phyloP scores from a whole-genome alignment of 306 rosid genomes.

The Acacia crassicarpa region DNA sequence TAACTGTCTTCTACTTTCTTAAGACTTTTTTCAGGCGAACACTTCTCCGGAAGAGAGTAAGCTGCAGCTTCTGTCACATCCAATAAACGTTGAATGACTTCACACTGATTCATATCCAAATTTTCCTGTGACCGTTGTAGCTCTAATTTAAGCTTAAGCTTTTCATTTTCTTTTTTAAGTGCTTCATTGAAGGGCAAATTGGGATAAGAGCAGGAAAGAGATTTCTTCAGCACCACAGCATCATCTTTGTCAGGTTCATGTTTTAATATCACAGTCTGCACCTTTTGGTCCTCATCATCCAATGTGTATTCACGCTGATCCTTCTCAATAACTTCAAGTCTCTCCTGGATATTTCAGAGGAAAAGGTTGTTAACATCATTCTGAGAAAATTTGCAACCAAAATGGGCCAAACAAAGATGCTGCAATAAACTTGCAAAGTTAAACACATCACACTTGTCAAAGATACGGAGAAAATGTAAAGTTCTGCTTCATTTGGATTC shows the following conservation, averaged over 20 bases:
- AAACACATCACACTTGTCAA: constrained; percentile 8
- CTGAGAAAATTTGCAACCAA: constrained; percentile 16
- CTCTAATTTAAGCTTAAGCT: constrained; percentile 91
- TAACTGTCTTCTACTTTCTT: constrained; percentile 57
- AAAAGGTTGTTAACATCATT: constrained; percentile 24
- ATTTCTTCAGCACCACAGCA: constrained; percentile 79
- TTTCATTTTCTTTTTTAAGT: constrained; percentile 84
- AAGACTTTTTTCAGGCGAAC: constrained; percentile 53
- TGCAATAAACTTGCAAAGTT: constrained; percentile 11
- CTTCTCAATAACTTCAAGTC: constrained; percentile 81
- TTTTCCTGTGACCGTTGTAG: constrained; percentile 83
- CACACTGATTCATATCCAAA: constrained; percentile 81
- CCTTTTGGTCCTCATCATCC: constrained; percentile 90
- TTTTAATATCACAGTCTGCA: constrained; percentile 81
- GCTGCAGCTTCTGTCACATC: constrained; percentile 85
- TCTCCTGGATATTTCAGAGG: constrained; percentile 63
- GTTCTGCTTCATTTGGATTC: background rate
- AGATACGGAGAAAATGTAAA: background rate
- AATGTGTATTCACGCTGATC: constrained; percentile 96
- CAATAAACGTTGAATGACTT: constrained; percentile 87
- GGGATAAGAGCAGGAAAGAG: constrained; percentile 93
- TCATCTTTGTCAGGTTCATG: constrained; percentile 78
- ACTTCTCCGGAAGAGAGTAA: constrained; percentile 56
- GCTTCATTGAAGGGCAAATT: constrained; percentile 81
- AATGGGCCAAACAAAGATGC: background rate